A percentile compares a stretch with the other conserved stretches of the same genome.
Conservation (phyloP, 2,329 filamentous ascomycete genomes). For the Neofusicoccum cordaticola region DNA sequence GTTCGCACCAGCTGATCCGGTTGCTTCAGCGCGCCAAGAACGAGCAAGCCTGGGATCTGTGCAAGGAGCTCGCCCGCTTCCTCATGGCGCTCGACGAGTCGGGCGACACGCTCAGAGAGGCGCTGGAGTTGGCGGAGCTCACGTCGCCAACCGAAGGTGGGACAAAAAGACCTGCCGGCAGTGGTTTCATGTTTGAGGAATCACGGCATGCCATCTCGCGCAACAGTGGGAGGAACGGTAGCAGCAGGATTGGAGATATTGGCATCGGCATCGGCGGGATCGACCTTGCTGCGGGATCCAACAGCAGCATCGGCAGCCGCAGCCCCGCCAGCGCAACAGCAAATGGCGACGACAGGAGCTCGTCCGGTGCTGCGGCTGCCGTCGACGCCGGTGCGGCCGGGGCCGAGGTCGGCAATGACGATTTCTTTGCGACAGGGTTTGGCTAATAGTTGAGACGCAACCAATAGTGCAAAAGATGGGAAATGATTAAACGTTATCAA, state of each 20-base stretch:
- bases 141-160: slow-evolving; percentile 26
- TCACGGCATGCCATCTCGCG: neutral
- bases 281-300: slow-evolving; percentile 10
- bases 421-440: neutral
- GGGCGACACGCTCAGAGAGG: slow-evolving; percentile 73
- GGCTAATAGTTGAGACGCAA: neutral
- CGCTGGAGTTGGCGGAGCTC: slow-evolving; percentile 55
- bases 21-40: slow-evolving; percentile 77
- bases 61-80: slow-evolving; percentile 92
- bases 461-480: neutral
- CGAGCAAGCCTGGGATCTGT: slow-evolving; percentile 91
- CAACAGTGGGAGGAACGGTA: neutral
- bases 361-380: neutral
- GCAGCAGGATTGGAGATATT: neutral
- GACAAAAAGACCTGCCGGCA: slow-evolving; percentile 16
- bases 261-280: slow-evolving; percentile 15
- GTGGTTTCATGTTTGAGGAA: slow-evolving; percentile 32
- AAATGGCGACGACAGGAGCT: neutral
- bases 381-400: neutral
- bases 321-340: neutral
- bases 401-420: slow-evolving; percentile 4
- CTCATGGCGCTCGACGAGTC: slow-evolving; percentile 86
- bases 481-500: neutral
- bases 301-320: slow-evolving; percentile 16
- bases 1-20: slow-evolving; percentile 74